Conservation (phyloP, 345 rosid genomes). For the Luvunga scandens region DNA sequence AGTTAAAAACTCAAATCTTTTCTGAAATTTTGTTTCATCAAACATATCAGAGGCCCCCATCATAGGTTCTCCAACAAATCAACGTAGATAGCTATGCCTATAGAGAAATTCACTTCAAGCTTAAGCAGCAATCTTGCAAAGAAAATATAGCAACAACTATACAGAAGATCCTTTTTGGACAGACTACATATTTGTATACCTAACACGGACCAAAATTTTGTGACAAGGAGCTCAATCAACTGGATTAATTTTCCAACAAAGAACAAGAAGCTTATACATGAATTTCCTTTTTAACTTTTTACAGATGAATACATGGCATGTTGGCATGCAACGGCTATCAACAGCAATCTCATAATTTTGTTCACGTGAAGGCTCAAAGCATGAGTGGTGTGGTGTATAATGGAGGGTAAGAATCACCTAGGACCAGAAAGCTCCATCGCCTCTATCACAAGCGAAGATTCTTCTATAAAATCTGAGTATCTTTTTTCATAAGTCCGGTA, state of each 20-base stretch:
- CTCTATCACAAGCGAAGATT: slow-evolving; percentile 84
- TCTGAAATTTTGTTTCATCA: too few relatives aligned
- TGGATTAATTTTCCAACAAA: slow-evolving; percentile 16
- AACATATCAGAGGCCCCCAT: too few relatives aligned
- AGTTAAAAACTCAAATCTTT: too few relatives aligned
- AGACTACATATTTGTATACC: background rate
- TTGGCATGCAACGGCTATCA: slow-evolving; percentile 30
- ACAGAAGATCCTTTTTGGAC: background rate
- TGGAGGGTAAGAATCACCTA: slow-evolving; percentile 33
- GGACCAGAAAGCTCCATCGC: slow-evolving; percentile 99
- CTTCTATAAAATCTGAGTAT: slow-evolving; percentile 83
- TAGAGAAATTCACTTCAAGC: background rate
- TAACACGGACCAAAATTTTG: slow-evolving; percentile 5
- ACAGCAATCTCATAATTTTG: slow-evolving; percentile 20
- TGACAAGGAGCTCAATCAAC: slow-evolving; percentile 17
- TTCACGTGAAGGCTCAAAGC: slow-evolving; percentile 9
- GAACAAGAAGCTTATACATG: slow-evolving; percentile 24
- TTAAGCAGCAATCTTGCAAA: background rate
- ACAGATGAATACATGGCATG: slow-evolving; percentile 43
- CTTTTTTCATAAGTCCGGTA: slow-evolving; percentile 40
- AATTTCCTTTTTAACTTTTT: slow-evolving; percentile 28
- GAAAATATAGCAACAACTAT: background rate
- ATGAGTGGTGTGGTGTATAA: background rate
- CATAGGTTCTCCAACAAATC: background rate
- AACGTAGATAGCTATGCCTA: background rate